Evolutionary conservation across 495 filamentous ascomycete genomes (phyloP).

Genomic region (Podospora anserina): DNA sequence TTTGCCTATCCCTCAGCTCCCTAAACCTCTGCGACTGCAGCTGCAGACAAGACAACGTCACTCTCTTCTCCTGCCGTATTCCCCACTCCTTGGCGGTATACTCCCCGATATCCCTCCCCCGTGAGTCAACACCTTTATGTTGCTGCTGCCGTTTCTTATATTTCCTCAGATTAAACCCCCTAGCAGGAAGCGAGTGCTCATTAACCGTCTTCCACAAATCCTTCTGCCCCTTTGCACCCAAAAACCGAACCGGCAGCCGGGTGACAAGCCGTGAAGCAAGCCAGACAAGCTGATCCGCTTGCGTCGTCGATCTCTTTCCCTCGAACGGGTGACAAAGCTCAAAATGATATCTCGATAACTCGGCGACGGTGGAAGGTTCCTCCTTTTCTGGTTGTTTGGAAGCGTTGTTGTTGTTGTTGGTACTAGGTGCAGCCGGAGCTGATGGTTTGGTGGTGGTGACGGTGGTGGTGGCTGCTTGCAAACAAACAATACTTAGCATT

Average conservation of each 20-base stretch:
- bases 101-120: constrained; percentile 38
- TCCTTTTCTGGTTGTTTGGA: background rate
- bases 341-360: constrained; percentile 38
- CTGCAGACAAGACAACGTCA: constrained; percentile 29
- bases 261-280: constrained; percentile 31
- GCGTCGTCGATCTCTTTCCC: constrained; percentile 27
- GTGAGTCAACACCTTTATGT: background rate
- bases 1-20: constrained; percentile 26
- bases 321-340: constrained; percentile 30
- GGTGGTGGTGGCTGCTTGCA: background rate
- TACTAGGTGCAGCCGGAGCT: background rate
- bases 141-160: background rate
- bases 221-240: constrained; percentile 43
- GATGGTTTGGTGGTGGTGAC: background rate
- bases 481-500: background rate
- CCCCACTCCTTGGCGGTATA: constrained; percentile 42
- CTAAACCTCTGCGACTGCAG: constrained; percentile 32
- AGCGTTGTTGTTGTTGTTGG: background rate
- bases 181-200: constrained; percentile 22
- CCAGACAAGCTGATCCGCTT: constrained; percentile 38
- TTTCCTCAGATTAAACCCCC: background rate
- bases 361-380: constrained; percentile 25
- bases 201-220: constrained; percentile 50
- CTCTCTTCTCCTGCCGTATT: constrained; percentile 29
- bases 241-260: constrained; percentile 7